phyloP scores from a whole-genome alignment of 163 green algal species.

The Coccomyxa subellipsoidea region DNA sequence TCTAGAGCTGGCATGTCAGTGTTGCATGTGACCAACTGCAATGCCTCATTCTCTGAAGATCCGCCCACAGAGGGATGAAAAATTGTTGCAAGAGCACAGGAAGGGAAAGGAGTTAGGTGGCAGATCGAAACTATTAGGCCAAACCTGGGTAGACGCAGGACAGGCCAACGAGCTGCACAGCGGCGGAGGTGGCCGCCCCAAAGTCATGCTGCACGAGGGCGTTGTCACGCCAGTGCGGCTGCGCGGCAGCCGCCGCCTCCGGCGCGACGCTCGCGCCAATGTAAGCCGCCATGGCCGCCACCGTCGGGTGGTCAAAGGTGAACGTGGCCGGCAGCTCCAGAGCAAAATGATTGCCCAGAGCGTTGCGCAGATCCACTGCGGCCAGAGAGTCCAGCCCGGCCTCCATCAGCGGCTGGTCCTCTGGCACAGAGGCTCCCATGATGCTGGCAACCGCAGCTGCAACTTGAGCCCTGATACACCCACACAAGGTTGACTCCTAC shows the following conservation, averaged over 20 bases:
- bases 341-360: conserved; percentile 47
- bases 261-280: conserved; percentile 11
- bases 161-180: conserved; percentile 18
- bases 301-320: conserved; percentile 77
- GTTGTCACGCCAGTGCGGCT: not conserved
- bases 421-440: not conserved
- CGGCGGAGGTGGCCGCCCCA: not conserved
- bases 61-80: no score
- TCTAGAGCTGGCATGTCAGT: no score
- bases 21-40: no score
- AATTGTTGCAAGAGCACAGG: no score
- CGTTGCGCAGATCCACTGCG: conserved; percentile 67
- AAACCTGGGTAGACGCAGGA: conserved; percentile 30
- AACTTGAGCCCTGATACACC: not conserved
- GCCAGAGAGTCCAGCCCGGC: conserved; percentile 72
- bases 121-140: no score
- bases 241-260: not conserved
- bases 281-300: conserved; percentile 39
- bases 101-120: not conserved
- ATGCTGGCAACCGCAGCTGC: not conserved
- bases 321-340: conserved; percentile 71
- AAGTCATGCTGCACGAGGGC: conserved; percentile 11
- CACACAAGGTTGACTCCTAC: not conserved
- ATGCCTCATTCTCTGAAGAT: no score
- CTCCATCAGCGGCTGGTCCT: conserved; percentile 54